Percentiles rank a stretch among this genome's conserved stretches.
Conservation (phyloP, 177 flowering plant genomes). For the Telopea speciosissima region DNA sequence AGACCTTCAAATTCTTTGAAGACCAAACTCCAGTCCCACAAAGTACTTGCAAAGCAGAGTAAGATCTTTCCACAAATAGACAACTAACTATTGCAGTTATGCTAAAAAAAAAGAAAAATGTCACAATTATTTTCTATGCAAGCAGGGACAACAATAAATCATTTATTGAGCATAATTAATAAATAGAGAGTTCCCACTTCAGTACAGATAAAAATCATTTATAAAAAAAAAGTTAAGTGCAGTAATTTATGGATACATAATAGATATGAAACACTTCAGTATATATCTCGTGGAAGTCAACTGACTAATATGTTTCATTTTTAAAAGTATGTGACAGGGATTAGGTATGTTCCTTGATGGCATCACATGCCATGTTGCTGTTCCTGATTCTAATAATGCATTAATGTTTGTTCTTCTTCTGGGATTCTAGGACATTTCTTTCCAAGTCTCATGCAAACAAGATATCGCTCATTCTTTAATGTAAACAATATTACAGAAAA, state of each 20-base stretch:
- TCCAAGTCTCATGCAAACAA: not conserved
- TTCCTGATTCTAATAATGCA: not conserved
- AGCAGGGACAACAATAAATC: not conserved
- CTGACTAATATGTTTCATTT: not conserved
- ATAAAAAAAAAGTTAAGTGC: too few relatives aligned
- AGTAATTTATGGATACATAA: too few relatives aligned
- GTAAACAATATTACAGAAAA: not conserved
- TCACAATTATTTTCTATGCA: too few relatives aligned
- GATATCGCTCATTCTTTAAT: not conserved
- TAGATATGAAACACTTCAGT: not conserved
- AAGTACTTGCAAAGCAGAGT: too few relatives aligned
- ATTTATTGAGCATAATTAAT: not conserved
- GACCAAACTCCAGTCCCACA: too few relatives aligned
- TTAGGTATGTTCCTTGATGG: not conserved
- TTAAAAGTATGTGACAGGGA: not conserved
- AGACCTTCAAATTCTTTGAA: too few relatives aligned
- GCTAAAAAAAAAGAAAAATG: too few relatives aligned
- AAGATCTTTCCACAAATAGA: too few relatives aligned
- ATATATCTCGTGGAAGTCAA: not conserved
- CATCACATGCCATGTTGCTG: not conserved
- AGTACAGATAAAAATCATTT: too few relatives aligned
- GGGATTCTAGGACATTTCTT: not conserved
- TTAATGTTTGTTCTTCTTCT: not conserved
- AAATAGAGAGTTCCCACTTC: too few relatives aligned
- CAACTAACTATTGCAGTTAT: too few relatives aligned